Evolutionary conservation across 257 asterid species (phyloP).

Genomic region (Avicennia marina): DNA sequence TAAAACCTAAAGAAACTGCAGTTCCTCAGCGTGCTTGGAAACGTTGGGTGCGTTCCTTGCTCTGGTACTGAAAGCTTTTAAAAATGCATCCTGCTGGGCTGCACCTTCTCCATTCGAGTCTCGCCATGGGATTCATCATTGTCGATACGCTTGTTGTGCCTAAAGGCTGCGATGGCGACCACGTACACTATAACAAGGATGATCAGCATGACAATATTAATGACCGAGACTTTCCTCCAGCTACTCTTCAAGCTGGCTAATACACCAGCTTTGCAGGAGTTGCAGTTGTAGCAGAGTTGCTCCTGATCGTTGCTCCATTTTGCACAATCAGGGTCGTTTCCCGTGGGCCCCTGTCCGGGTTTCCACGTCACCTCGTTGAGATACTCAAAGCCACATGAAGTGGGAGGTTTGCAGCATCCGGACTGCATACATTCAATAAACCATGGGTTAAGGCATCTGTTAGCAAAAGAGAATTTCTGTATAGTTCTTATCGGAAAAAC

Average conservation of each 20-base stretch:
- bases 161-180: slow-evolving; percentile 66
- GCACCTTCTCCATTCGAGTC: slow-evolving; percentile 83
- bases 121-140: slow-evolving; percentile 78
- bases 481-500: too few relatives aligned
- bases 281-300: slow-evolving; percentile 41
- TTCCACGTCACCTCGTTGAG: slow-evolving; percentile 47
- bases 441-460: neutral
- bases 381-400: slow-evolving; percentile 44
- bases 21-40: slow-evolving; percentile 14
- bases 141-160: slow-evolving; percentile 73
- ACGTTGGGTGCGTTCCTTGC: too few relatives aligned
- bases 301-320: slow-evolving; percentile 50
- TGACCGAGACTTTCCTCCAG: slow-evolving; percentile 63
- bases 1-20: slow-evolving; percentile 3
- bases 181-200: slow-evolving; percentile 65
- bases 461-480: too few relatives aligned
- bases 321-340: slow-evolving; percentile 34
- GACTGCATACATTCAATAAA: slow-evolving; percentile 39
- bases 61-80: slow-evolving; percentile 40
- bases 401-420: slow-evolving; percentile 70
- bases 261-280: slow-evolving; percentile 67
- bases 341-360: slow-evolving; percentile 24
- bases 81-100: slow-evolving; percentile 75
- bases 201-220: slow-evolving; percentile 57
- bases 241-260: slow-evolving; percentile 56